Base-by-base conservation (phyloP, 2,329 filamentous ascomycete species). In the Hypoxylon sp. region DNA sequence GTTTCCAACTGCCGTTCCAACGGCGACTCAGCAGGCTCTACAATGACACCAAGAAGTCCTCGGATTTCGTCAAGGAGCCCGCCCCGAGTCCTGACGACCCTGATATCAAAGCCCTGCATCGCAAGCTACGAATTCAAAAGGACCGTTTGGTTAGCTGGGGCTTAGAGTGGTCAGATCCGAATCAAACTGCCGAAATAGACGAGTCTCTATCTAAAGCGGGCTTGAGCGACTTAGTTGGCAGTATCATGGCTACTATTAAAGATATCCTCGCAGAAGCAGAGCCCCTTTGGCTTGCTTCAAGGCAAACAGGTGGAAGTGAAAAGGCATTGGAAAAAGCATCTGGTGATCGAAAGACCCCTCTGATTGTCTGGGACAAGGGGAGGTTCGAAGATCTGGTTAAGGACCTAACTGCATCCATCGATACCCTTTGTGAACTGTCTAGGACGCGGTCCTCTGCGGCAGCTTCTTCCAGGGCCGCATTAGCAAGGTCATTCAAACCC, bases 141-240 rank as follows among this genome's bases (percentile, higher is more conserved):
- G 91, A 94, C 79, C 85, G 92, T 14, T 82, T 94, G 48, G 88
- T 92, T 63, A 90, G 88, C 65, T 95, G 92, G 92, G 92, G 91
- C 0, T 81, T 93, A 55, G 90, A 93, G 77, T 95, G 92, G 92
- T 91, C 89, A 60, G 91, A 94, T 76, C 88, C 90, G 14, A 86
- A 83, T 69, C 85, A 90, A 74, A 84, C 89, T 63, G 86, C 88
- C 73, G 88, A 92, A 77, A 94, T 94, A 67, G 88, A 90, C 73
- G 87, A 89, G 73, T 88, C 87, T 12, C 81, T 90, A 7, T 91
- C 91, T 72, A 89, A 91, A 75, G 90, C 90, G 55, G 92, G 91
- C 21, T 80, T 94, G 59, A 91, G 90, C 63, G 91, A 94, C 76
- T 87, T 92, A 1, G 91, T 94, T 55, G 88, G 88, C 62, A 93